Evolutionary conservation across 2,329 filamentous ascomycete species (phyloP).

Genomic region (Sporothrix globosa): DNA sequence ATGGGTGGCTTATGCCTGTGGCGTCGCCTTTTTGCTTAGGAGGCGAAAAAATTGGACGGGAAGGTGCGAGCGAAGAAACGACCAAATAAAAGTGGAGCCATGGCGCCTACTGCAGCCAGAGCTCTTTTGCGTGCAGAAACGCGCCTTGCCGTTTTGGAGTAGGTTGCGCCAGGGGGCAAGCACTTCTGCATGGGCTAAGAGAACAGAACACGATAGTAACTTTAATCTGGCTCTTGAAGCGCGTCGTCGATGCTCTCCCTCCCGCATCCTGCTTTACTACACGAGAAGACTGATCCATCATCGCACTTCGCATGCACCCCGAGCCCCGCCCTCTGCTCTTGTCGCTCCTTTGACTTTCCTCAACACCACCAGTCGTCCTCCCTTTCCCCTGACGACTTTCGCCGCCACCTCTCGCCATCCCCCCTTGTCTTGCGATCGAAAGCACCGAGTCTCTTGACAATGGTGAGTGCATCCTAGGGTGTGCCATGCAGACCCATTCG

Average conservation of each 20-base stretch:
- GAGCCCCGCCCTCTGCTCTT: slow-evolving; percentile 2
- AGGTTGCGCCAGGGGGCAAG: slow-evolving; percentile 20
- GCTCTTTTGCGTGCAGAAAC: not conserved
- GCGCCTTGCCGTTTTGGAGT: slow-evolving; percentile 31
- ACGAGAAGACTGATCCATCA: not conserved
- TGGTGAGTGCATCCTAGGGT: not conserved
- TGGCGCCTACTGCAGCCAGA: not conserved
- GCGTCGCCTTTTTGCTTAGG: slow-evolving; percentile 14
- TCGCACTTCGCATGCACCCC: not conserved
- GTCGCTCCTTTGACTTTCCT: slow-evolving; percentile 5
- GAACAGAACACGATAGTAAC: slow-evolving; percentile 32
- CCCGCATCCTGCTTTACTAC: not conserved
- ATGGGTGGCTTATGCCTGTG: slow-evolving; percentile 31
- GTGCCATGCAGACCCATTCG: not conserved
- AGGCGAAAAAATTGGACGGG: slow-evolving; percentile 18
- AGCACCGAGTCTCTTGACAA: slow-evolving; percentile 6
- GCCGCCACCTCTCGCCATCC: not conserved
- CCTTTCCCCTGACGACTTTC: not conserved
- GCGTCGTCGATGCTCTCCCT: not conserved
- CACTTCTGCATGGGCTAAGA: slow-evolving; percentile 8
- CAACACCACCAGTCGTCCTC: not conserved
- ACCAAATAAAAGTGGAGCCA: slow-evolving; percentile 16
- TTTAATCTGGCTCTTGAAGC: slow-evolving; percentile 18
- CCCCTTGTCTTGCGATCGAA: not conserved
- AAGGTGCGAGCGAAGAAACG: slow-evolving; percentile 18